Evolutionary conservation across 306 rosid species (phyloP).

Genomic region (Pyrus betulifolia): DNA sequence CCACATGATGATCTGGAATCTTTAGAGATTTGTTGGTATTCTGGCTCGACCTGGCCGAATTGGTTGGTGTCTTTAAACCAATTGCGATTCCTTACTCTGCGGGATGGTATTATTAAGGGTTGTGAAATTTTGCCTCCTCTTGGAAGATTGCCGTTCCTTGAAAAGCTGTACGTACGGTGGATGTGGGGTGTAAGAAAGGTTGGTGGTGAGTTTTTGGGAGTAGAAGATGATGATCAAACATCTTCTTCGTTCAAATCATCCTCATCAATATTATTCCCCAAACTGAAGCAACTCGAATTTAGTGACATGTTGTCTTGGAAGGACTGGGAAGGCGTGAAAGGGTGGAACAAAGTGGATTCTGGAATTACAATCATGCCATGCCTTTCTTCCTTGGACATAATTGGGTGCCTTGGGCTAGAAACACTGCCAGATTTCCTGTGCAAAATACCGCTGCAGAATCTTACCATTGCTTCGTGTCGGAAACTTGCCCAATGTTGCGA

Average conservation of each 20-base stretch:
- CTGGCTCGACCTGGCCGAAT: too few species aligned
- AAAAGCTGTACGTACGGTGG: too few species aligned
- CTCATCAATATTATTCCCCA: background rate
- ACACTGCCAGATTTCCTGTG: background rate
- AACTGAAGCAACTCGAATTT: background rate
- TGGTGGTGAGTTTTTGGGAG: too few species aligned
- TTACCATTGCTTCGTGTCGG: background rate
- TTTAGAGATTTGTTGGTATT: too few species aligned
- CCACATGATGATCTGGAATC: too few species aligned
- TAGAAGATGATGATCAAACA: too few species aligned
- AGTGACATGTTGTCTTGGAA: rapidly evolving
- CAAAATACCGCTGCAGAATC: background rate
- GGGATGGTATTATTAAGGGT: rapidly evolving
- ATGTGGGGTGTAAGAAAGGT: too few species aligned
- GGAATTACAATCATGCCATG: background rate
- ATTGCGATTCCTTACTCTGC: too few species aligned
- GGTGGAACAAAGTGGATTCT: background rate
- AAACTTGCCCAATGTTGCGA: background rate
- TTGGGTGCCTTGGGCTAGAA: background rate
- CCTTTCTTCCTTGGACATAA: too few species aligned
- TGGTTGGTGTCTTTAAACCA: too few species aligned
- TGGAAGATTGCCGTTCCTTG: too few species aligned
- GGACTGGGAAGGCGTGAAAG: background rate
- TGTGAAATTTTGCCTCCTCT: too few species aligned
- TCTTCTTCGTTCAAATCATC: background rate